phyloP scores from a whole-genome alignment of 352 stramenopile species.

The Phytophthora syringae region DNA sequence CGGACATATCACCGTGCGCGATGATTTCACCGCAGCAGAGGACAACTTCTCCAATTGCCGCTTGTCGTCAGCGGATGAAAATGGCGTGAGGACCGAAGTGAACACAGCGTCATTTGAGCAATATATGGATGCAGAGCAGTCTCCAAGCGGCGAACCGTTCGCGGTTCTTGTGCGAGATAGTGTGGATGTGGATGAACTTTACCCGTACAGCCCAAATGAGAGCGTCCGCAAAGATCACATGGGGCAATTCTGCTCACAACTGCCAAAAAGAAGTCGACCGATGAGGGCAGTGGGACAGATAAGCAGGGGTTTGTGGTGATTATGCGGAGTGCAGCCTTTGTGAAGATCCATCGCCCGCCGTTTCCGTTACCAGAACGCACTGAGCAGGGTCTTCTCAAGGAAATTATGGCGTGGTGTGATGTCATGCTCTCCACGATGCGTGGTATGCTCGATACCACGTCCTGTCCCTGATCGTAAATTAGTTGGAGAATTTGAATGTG shows the following conservation, averaged over 20 bases:
- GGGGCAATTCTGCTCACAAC: slow-evolving; percentile 18
- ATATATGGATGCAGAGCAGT: slow-evolving; percentile 6
- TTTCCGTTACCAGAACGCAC: slow-evolving; percentile 4
- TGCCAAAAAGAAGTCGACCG: not conserved
- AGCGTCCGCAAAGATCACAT: slow-evolving; percentile 25
- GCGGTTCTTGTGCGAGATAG: slow-evolving; percentile 21
- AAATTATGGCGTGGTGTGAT: slow-evolving; percentile 16
- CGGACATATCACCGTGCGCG: not conserved
- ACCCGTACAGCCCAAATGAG: slow-evolving; percentile 23
- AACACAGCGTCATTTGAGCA: slow-evolving; percentile 25
- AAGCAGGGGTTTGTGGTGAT: slow-evolving; percentile 14
- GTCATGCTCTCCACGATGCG: slow-evolving; percentile 16
- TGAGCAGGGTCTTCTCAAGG: slow-evolving; percentile 12
- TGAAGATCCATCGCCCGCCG: slow-evolving; percentile 16
- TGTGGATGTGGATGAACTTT: slow-evolving; percentile 25
- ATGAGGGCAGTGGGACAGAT: not conserved
- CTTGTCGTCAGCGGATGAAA: slow-evolving; percentile 19
- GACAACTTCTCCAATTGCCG: slow-evolving; percentile 17
- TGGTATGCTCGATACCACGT: slow-evolving; percentile 5
- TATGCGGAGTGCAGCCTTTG: slow-evolving; percentile 21
- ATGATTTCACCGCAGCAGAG: not conserved
- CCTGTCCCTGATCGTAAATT: not conserved
- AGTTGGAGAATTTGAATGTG: not conserved
- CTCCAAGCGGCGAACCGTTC: not conserved
- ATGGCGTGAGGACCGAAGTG: slow-evolving; percentile 22